Evolutionary conservation across 345 rosid species (phyloP).

Genomic region (Rhodomyrtus tomentosa): DNA sequence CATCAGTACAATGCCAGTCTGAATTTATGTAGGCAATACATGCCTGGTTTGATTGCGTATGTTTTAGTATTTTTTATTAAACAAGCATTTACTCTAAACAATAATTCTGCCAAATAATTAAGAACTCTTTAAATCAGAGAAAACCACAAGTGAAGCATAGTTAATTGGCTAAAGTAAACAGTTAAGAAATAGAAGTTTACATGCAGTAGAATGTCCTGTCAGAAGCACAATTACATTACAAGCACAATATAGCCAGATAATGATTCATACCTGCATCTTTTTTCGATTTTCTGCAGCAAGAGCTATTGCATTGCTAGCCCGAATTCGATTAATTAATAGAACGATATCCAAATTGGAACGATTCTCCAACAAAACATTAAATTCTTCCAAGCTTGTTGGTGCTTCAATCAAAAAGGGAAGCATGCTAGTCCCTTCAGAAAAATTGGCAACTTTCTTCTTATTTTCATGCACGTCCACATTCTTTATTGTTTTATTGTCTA

Average conservation of each 20-base stretch:
- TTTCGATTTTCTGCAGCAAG: constrained; percentile 87
- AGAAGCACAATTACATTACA: background rate
- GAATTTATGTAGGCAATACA: background rate
- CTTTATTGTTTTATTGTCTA: constrained; percentile 18
- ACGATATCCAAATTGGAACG: constrained; percentile 43
- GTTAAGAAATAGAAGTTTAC: background rate
- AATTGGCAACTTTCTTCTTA: constrained; percentile 2
- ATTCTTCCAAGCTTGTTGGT: constrained; percentile 66
- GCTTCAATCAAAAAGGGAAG: constrained; percentile 70
- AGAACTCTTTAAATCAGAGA: background rate
- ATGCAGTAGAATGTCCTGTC: background rate
- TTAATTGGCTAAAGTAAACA: background rate
- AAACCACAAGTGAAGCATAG: background rate
- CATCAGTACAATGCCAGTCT: background rate
- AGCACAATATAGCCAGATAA: background rate
- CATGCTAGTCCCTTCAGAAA: constrained; percentile 13
- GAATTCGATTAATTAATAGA: constrained; percentile 50
- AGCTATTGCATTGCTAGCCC: constrained; percentile 51
- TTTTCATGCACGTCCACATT: constrained; percentile 9
- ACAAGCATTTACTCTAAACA: background rate
- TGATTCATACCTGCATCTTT: constrained; percentile 68
- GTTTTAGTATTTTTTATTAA: background rate
- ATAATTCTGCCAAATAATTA: background rate
- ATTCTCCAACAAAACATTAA: constrained; percentile 39
- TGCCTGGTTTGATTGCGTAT: background rate